Conservation (phyloP, 805 yeast genomes). For the Saccharomycopsis sp. region DNA sequence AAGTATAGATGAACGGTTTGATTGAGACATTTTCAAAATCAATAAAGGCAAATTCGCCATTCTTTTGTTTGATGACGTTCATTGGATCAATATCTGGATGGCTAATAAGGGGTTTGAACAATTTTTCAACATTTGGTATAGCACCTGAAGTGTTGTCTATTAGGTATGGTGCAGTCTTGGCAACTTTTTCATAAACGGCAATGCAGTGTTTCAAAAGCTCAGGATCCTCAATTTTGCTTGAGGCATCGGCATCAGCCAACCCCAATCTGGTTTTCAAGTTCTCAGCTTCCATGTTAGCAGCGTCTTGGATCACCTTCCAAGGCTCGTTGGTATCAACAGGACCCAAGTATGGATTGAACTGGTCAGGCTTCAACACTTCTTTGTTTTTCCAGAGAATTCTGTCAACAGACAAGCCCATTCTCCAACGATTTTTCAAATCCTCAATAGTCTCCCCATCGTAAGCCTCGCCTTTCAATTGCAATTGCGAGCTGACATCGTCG, state of each 20-base stretch:
- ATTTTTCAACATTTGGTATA: slow-evolving; percentile 52
- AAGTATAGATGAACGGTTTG: slow-evolving; percentile 73
- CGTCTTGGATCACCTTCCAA: slow-evolving; percentile 49
- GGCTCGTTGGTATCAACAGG: slow-evolving; percentile 66
- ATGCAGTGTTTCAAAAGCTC: slow-evolving; percentile 41
- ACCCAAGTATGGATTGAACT: slow-evolving; percentile 49
- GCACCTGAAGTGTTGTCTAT: slow-evolving; percentile 39
- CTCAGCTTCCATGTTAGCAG: slow-evolving; percentile 61
- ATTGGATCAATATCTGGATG: slow-evolving; percentile 87
- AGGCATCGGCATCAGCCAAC: slow-evolving; percentile 45
- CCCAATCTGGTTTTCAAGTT: slow-evolving; percentile 45
- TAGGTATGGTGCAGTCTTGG: slow-evolving; percentile 46
- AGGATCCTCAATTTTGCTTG: slow-evolving; percentile 31
- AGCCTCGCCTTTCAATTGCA: slow-evolving; percentile 30
- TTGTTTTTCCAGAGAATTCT: slow-evolving; percentile 67
- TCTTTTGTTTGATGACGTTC: slow-evolving; percentile 54
- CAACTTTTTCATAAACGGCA: slow-evolving; percentile 53
- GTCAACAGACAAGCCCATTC: slow-evolving; percentile 85
- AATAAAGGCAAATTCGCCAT: slow-evolving; percentile 41
- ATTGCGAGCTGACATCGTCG: slow-evolving; percentile 47
- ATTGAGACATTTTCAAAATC: slow-evolving; percentile 79
- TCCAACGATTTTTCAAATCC: slow-evolving; percentile 60
- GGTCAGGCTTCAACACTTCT: slow-evolving; percentile 40
- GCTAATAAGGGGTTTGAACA: slow-evolving; percentile 63
- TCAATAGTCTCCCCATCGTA: slow-evolving; percentile 58